Evolutionary conservation across 225 moss, liverwort and hornwort genomes (phyloP), one percentile per base, ranked within the genome.

Genomic region (Lunularia cruciata): DNA sequence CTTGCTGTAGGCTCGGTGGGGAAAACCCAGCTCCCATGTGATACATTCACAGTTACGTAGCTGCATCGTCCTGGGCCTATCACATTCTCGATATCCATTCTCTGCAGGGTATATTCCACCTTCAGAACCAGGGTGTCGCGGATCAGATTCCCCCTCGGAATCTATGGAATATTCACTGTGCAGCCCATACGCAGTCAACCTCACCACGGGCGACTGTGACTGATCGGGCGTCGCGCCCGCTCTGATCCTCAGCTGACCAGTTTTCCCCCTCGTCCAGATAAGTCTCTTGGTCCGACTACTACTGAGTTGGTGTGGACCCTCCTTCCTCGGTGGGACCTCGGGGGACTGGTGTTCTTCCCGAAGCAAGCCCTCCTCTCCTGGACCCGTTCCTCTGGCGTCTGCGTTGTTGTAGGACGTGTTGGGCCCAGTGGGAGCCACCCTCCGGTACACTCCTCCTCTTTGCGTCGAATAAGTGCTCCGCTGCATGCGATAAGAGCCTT

Each of bases 131-230:
- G 31, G 32, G 9, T 57, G 33, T 57, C 57, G 32, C 33, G 8
- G 40, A 13, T 14, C 19, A 57, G 16, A 34, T 57, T 18, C 19
- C 7, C 56, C 34, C 32, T 27, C 54, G 3, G 33, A 54, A 54
- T 54, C 27, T 12, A n/a, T 25, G 54, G 57, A 57, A 57, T 57
- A 57, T 57, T 16, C 57, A 15, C 57, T n/a, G n/a, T 32, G 57
- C 13, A 34, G 43, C 43, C 43, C 49, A 49, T 49, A n/a, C 49
- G 7, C n/a, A n/a, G 49, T 20, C 20, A 30, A 40, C 13, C 40
- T 40, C 13, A 6, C 8, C n/a, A n/a, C n/a, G n/a, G n/a, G n/a
- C n/a, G n/a, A n/a, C n/a, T n/a, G n/a, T n/a, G n/a, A 54, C 14
- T 25, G 54, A 8, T 28, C 25, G 54, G 54, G 54, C 27, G 54